A percentile compares a stretch with the other conserved stretches of the same genome.
These are phyloP conservation scores for Trichoderma parareesei DNA, from an alignment of 495 filamentous ascomycete genomes.

Conservation along the genomic window DNA sequence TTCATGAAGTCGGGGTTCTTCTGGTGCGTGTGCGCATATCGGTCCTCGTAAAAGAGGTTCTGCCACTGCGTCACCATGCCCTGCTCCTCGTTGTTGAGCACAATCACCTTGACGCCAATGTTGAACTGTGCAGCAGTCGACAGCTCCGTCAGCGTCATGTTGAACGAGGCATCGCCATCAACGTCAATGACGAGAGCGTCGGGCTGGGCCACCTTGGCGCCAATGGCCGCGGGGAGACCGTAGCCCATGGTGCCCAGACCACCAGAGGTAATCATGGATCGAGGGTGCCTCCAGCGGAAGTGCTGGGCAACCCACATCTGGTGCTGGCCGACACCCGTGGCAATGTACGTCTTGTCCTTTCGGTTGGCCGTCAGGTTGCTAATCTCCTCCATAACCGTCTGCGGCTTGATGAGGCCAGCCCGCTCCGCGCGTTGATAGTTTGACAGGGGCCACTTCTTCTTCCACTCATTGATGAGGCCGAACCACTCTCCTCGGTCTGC, in stretches of 20 bases:
- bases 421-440: constrained; percentile 61
- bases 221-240: constrained; percentile 86
- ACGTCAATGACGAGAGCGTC: constrained; percentile 87
- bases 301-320: constrained; percentile 98
- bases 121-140: constrained; percentile 86
- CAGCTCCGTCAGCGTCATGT: constrained; percentile 90
- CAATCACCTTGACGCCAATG: constrained; percentile 83
- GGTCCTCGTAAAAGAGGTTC: constrained; percentile 84
- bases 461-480: constrained; percentile 80
- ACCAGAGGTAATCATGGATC: constrained; percentile 85
- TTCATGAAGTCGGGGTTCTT: constrained; percentile 84
- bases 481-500: constrained; percentile 75
- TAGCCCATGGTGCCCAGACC: constrained; percentile 94
- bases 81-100: constrained; percentile 95
- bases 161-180: constrained; percentile 93
- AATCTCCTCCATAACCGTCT: constrained; percentile 75
- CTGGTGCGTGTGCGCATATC: constrained; percentile 87
- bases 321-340: constrained; percentile 90
- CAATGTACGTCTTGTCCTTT: constrained; percentile 74
- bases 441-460: constrained; percentile 69
- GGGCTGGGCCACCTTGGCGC: constrained; percentile 82
- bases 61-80: constrained; percentile 98
- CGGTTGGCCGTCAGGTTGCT: constrained; percentile 62
- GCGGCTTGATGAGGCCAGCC: constrained; percentile 76
- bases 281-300: constrained; percentile 80